Evolutionary conservation across 2,329 filamentous ascomycete species (phyloP).

Genomic region (Tothia fuscella): DNA sequence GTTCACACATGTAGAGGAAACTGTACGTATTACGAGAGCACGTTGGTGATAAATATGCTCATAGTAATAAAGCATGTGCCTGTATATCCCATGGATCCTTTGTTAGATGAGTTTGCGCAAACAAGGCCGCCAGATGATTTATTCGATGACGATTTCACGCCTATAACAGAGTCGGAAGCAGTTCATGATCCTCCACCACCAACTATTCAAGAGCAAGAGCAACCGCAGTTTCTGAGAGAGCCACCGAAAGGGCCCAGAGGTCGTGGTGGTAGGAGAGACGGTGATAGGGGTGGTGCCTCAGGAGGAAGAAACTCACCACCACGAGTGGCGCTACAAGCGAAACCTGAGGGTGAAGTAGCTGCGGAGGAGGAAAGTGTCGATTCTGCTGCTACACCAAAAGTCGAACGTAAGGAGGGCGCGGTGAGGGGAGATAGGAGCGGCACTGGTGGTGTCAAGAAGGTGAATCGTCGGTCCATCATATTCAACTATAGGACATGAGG

Average conservation of each 20-base stretch:
- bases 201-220: neutral
- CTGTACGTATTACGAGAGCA: neutral
- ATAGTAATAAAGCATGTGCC: neutral
- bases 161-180: slow-evolving; percentile 27
- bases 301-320: neutral
- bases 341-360: neutral
- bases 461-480: slow-evolving; percentile 30
- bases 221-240: slow-evolving; percentile 4
- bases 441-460: slow-evolving; percentile 40
- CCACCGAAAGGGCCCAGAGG: slow-evolving; percentile 4
- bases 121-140: slow-evolving; percentile 39
- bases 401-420: neutral
- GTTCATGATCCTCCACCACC: slow-evolving; percentile 12
- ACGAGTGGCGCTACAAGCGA: neutral
- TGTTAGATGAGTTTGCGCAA: slow-evolving; percentile 33
- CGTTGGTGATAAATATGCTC: neutral
- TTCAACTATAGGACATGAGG: neutral
- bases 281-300: slow-evolving; percentile 11
- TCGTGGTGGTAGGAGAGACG: slow-evolving; percentile 12
- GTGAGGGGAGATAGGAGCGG: slow-evolving; percentile 43
- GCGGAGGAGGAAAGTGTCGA: no score
- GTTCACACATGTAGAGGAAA: neutral
- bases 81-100: slow-evolving; percentile 1
- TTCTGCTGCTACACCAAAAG: neutral
- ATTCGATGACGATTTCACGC: slow-evolving; percentile 38